Percentiles rank a stretch among this genome's conserved stretches.
These are phyloP conservation scores for Penicillium sp. DNA, from an alignment of 2,329 filamentous ascomycete species.

Conservation along the genomic window DNA sequence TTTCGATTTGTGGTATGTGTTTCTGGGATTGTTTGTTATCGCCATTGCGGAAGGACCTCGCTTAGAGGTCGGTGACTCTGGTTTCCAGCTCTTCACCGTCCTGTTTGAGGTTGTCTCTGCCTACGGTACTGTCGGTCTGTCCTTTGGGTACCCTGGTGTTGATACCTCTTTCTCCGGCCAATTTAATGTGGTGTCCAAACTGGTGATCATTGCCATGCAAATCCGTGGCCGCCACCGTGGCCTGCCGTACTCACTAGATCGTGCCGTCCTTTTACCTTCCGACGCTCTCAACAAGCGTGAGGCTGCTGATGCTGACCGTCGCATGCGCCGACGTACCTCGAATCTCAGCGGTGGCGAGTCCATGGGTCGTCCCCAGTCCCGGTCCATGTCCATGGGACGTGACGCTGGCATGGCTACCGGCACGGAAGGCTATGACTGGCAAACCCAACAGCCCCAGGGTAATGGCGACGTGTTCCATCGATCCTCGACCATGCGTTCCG, in stretches of 20 bases:
- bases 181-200: conserved; percentile 68
- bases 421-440: conserved; percentile 26
- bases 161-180: conserved; percentile 81
- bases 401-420: conserved; percentile 26
- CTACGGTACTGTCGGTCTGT: conserved; percentile 91
- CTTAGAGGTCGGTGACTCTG: conserved; percentile 61
- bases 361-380: conserved; percentile 22
- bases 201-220: conserved; percentile 66
- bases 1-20: conserved; percentile 97
- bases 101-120: conserved; percentile 87
- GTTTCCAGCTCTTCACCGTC: conserved; percentile 65
- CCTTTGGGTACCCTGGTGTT: conserved; percentile 72
- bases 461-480: conserved; percentile 28
- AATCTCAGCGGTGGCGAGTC: conserved; percentile 32
- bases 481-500: conserved; percentile 29
- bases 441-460: conserved; percentile 11
- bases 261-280: conserved; percentile 66
- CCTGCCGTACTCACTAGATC: conserved; percentile 65
- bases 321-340: conserved; percentile 41
- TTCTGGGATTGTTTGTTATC: conserved; percentile 88
- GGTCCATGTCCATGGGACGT: conserved; percentile 21
- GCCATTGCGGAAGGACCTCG: conserved; percentile 78
- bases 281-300: conserved; percentile 64
- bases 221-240: conserved; percentile 64
- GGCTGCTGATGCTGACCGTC: conserved; percentile 50